Evolutionary conservation across 1,284 basidiomycete species (phyloP).

Genomic region (Rugosomyces carneus): DNA sequence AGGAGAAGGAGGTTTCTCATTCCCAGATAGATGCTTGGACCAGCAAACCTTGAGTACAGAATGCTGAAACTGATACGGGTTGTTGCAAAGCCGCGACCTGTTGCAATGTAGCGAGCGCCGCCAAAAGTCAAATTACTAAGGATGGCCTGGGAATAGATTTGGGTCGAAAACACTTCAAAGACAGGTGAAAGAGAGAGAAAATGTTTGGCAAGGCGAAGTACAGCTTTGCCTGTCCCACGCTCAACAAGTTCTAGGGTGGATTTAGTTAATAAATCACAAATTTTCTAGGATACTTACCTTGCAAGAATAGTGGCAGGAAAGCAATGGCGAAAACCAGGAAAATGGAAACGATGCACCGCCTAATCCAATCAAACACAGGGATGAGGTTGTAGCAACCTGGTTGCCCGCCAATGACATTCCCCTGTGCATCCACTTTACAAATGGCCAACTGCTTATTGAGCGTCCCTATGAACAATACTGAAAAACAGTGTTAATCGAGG

Average conservation of each 20-base stretch:
- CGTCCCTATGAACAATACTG: slow-evolving; percentile 88
- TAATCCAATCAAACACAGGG: slow-evolving; percentile 95
- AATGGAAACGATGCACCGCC: slow-evolving; percentile 91
- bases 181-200: slow-evolving; percentile 92
- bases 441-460: slow-evolving; percentile 87
- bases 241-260: slow-evolving; percentile 75
- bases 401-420: slow-evolving; percentile 76
- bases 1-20: slow-evolving; percentile 87
- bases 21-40: slow-evolving; percentile 97
- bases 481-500: slow-evolving; percentile 13
- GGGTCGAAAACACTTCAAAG: slow-evolving; percentile 96
- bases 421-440: slow-evolving; percentile 77
- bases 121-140: slow-evolving; percentile 93
- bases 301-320: slow-evolving; percentile 91
- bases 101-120: slow-evolving; percentile 95
- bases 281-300: slow-evolving; percentile 52
- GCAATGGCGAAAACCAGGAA: slow-evolving; percentile 97
- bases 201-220: slow-evolving; percentile 89
- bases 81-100: slow-evolving; percentile 94
- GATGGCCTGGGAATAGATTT: slow-evolving; percentile 95
- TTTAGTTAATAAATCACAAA: neutral
- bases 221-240: slow-evolving; percentile 88
- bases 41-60: slow-evolving; percentile 94
- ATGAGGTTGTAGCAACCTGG: slow-evolving; percentile 90
- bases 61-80: slow-evolving; percentile 92